Evolutionary conservation across 306 rosid genomes (phyloP).

Genomic region (Cucurbita maxima): DNA sequence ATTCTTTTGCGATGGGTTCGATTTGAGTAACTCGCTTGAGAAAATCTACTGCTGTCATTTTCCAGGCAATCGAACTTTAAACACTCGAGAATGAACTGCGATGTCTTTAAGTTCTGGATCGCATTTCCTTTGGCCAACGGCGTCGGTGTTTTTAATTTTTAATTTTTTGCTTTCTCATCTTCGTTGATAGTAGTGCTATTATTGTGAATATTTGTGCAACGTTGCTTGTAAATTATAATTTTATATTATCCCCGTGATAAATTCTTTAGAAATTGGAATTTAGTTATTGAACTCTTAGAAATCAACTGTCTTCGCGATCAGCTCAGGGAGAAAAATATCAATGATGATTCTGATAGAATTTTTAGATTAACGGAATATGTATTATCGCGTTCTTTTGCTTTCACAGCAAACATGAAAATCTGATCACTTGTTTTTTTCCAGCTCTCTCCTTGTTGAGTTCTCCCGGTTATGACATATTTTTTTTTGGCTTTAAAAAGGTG

Average conservation of each 20-base stretch:
- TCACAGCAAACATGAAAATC: neutral
- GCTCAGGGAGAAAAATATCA: neutral
- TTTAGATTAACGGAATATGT: neutral
- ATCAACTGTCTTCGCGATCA: neutral
- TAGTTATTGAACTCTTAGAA: neutral
- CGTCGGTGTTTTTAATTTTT: neutral
- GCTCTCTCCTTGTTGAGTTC: neutral
- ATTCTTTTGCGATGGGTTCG: neutral
- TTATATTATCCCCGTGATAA: neutral
- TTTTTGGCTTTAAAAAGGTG: constrained; percentile 8
- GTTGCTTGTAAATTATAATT: neutral
- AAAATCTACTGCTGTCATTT: neutral
- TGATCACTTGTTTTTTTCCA: neutral
- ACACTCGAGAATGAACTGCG: neutral
- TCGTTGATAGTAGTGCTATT: neutral
- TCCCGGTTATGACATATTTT: neutral
- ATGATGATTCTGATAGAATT: neutral
- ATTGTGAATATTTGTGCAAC: neutral
- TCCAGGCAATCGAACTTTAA: neutral
- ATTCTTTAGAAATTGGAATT: neutral
- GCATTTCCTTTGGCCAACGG: neutral
- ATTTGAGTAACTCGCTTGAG: neutral
- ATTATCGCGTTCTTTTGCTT: neutral
- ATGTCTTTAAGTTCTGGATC: neutral
- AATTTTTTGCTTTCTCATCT: neutral